Base-by-base conservation (phyloP, 148 eudicot genomes). In the Persicaria tinctoria region DNA sequence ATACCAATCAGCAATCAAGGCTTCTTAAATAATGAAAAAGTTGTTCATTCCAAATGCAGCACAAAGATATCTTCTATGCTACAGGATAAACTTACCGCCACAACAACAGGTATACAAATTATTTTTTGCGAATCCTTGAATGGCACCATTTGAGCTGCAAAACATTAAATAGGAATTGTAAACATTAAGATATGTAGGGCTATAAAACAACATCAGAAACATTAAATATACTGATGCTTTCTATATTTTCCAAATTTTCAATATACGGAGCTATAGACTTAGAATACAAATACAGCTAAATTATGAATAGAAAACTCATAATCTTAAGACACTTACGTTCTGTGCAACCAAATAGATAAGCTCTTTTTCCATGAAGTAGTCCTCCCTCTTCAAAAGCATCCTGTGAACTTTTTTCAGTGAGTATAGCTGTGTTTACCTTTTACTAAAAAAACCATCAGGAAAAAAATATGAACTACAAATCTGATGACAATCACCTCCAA, bases 341-440 rank as follows among this genome's bases (percentile, higher is more conserved):
- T 1, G 98, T 88, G 80, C 91, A 91, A 7, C 95, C 93, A 80
- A 93, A 93, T 54, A 93, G 91, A 80, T 91, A 93, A 72, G 89
- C 97, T 78, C 82, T 88, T 73, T 91, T 74, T 53, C 87, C 88
- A 76, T 89, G 84, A 17, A 95, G 87, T 45, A 83, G 92, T 74
- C 99, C 99, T 55, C 90, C 99, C 78, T 95, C 97, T 76, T 95
- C 97, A 77, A 95, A 85, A 69, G 99, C 99, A 70, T 89, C 83
- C 99, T 95, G 90, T 78, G 55, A 73, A 77, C n/a, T 49, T 46
- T 76, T 16, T 20, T 41, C 23, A 47, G 70, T 56, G 17, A 20
- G 49, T 59, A 75, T 23, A 2, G 6, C 44, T 6, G 68, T 32
- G 38, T 80, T 59, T 51, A 5, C 38, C 16, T 51, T 59, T 16